phyloP scores from a whole-genome alignment of 441 rosid genomes.

The Corymbia citriodora region DNA sequence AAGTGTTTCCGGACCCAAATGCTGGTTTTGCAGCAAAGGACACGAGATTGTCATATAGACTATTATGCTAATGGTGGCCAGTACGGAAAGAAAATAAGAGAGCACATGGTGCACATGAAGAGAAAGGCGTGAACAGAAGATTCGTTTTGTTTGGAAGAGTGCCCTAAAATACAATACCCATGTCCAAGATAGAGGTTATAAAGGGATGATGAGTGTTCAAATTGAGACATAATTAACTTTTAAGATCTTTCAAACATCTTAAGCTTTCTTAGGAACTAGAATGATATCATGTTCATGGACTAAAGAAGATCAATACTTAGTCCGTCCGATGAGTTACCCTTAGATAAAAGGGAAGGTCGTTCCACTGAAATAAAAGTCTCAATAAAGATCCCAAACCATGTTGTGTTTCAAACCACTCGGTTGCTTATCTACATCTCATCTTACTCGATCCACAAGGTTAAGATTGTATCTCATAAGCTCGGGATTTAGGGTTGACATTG shows the following conservation, averaged over 20 bases:
- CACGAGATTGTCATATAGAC: neutral
- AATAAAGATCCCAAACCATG: neutral
- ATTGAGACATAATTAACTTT: neutral
- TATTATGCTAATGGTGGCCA: neutral
- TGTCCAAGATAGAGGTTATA: neutral
- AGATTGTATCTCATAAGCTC: neutral
- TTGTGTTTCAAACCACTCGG: neutral
- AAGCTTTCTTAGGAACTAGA: neutral
- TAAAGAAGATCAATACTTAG: neutral
- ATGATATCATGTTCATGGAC: neutral
- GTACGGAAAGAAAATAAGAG: neutral
- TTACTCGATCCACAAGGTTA: neutral
- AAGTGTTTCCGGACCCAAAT: neutral
- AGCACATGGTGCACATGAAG: neutral
- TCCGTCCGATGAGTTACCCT: neutral
- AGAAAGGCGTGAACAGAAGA: neutral
- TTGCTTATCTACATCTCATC: neutral
- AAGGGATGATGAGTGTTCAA: neutral
- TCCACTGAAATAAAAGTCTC: neutral
- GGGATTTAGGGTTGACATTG: neutral
- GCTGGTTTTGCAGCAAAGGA: neutral
- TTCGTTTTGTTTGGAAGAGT: neutral
- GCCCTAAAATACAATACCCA: neutral
- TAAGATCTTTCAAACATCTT: neutral
- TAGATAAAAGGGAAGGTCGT: neutral